phyloP scores from a whole-genome alignment of 2,329 filamentous ascomycete species.

The Fusarium chlamydosporum region DNA sequence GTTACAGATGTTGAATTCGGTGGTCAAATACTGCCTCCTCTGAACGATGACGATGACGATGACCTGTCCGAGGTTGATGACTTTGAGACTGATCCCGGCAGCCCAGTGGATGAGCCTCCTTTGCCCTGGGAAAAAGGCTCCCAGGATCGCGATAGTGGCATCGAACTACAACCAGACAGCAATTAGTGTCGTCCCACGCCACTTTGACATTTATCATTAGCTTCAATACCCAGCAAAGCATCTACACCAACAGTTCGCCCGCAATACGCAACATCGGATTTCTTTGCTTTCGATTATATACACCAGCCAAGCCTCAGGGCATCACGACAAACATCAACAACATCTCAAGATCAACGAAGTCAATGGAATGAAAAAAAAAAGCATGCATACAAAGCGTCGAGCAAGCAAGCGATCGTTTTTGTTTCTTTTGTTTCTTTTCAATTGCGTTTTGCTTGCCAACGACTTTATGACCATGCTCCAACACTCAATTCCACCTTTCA shows the following conservation, averaged over 20 bases:
- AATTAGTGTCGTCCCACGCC: constrained; percentile 18
- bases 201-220: background rate
- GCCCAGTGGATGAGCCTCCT: constrained; percentile 46
- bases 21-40: constrained; percentile 78
- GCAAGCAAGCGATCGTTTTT: constrained; percentile 47
- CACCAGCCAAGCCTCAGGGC: constrained; percentile 40
- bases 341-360: constrained; percentile 38
- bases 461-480: constrained; percentile 29
- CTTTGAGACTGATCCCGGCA: constrained; percentile 39
- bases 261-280: constrained; percentile 29
- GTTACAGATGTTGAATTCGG: constrained; percentile 86
- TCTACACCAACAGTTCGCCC: constrained; percentile 29
- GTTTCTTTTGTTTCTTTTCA: constrained; percentile 30
- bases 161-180: constrained; percentile 63
- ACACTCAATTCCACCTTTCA: constrained; percentile 32
- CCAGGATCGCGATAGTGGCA: constrained; percentile 67
- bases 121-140: constrained; percentile 56
- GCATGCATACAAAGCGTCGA: constrained; percentile 48
- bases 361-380: constrained; percentile 34
- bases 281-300: constrained; percentile 24
- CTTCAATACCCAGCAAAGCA: constrained; percentile 11
- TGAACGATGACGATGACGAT: constrained; percentile 53
- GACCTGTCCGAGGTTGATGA: constrained; percentile 39
- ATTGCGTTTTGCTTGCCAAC: constrained; percentile 35
- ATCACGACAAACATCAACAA: constrained; percentile 33